Conservation (phyloP, 306 rosid genomes). For the Quercus cerris region DNA sequence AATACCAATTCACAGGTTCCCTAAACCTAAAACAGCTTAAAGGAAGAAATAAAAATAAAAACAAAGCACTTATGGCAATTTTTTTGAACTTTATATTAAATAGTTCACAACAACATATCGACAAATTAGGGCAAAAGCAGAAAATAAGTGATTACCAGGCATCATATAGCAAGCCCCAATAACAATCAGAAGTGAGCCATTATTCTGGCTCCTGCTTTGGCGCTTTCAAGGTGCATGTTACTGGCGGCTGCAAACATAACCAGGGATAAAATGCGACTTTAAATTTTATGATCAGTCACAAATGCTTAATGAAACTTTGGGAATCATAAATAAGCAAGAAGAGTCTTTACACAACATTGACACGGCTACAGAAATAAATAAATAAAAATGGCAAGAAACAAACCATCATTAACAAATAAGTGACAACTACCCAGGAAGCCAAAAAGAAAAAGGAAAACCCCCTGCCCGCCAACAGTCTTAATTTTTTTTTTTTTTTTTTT, state of each 20-base stretch:
- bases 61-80: neutral
- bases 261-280: neutral
- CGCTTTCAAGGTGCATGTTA: neutral
- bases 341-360: neutral
- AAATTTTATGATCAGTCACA: neutral
- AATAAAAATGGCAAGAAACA: neutral
- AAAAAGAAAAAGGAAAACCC: neutral
- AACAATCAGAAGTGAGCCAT: neutral
- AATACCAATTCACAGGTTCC: neutral
- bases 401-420: neutral
- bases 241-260: neutral
- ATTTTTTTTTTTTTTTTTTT: too few relatives aligned
- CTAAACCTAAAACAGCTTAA: neutral
- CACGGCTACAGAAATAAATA: neutral
- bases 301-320: neutral
- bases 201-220: conserved; percentile 11
- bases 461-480: too few relatives aligned
- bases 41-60: neutral
- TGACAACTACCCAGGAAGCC: neutral
- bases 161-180: neutral
- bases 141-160: neutral
- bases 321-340: neutral
- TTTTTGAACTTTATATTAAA: neutral
- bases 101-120: neutral
- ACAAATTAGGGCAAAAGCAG: conserved; percentile 1